Base-by-base conservation (phyloP, 73 alveolate genomes). In the Durusdinium trenchii region DNA sequence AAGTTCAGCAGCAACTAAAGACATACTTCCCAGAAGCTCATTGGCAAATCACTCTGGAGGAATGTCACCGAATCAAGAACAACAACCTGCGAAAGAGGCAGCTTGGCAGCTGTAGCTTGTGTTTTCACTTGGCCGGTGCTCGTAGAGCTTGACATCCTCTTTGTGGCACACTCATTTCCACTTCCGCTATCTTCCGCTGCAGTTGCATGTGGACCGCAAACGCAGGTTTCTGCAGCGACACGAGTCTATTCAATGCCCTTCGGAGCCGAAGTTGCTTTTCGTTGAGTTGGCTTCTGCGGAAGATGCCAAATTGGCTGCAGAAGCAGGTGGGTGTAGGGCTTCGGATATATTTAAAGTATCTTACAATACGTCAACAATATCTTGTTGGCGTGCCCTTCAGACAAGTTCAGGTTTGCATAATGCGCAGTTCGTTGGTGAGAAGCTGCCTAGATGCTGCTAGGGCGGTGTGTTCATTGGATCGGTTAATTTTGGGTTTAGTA, bases 141-240 rank as follows among this genome's bases (percentile, higher is more conserved):
- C n/a, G n/a, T n/a, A n/a, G n/a, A n/a, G n/a, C n/a, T n/a, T n/a
- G n/a, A n/a, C n/a, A n/a, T n/a, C n/a, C n/a, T n/a, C n/a, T n/a
- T n/a, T n/a, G n/a, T n/a, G n/a, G n/a, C n/a, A n/a, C n/a, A n/a
- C n/a, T n/a, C n/a, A n/a, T n/a, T n/a, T n/a, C n/a, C n/a, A n/a
- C n/a, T n/a, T n/a, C n/a, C 23, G 69, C 23, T 57, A 57, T 16
- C 23, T 57, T 57, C 12, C 69, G 23, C 23, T 16, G 12, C 23
- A 16, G 12, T 57, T 16, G 32, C 69, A 57, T 57, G n/a, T 23
- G 18, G 73, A 60, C 30, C 4, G 73, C 52, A 35, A 48, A 28
- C 30, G 47, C 90, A 81, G 91, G 91, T 81, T 81, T 47, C n/a
- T 81, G 46, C 91, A 81, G 57, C 91, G 91, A 6, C 91, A 81